Evolutionary conservation across 1,284 basidiomycete genomes (phyloP), one percentile per base, ranked within the genome.

Genomic region (Apiotrichum brassicae): DNA sequence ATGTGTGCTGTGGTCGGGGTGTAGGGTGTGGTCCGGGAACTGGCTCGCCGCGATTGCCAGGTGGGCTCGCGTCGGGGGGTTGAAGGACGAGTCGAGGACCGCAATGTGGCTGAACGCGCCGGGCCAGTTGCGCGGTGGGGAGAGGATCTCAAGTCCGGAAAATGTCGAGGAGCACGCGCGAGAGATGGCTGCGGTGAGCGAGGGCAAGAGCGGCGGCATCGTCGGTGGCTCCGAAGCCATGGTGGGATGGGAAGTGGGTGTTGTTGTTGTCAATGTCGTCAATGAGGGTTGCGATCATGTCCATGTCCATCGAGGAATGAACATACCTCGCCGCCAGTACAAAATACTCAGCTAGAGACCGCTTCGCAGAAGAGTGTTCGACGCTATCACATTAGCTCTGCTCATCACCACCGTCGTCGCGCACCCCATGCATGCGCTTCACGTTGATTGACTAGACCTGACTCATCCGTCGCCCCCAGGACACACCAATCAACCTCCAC

Each of bases 81-180:
- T 97, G 76, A 92, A 97, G 1, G 88, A 93, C 0, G 90, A 86
- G 64, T 97, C 93, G 30, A 97, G 79, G 18, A 95, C 78, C 3
- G 76, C 68, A 32, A 80, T 72, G 42, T 70, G 66, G 40, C 47
- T 18, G 33, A 20, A 18, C 30, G 53, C 41, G 13, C 49, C 48
- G 1, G 65, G 67, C 67, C 67, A 71, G 12, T 49, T 48, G 1
- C 56, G 38, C 19, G 63, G 59, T 1, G 62, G 61, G 11, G 58
- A 25, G 41, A 71, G 48, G 35, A 69, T 49, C 39, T 66, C 60
- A 48, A 66, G 48, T 13, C 48, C 48, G 18, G 25, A 16, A n/a
- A 48, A 54, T 6, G 26, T 39, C 22, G 49, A 40, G n/a, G 36
- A 38, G 3, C 19, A 22, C n/a, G 46, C 46, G 18, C 49, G 53